A percentile compares a stretch with the other conserved stretches of the same genome.
These are phyloP conservation scores for Acidiella bohemica DNA, from an alignment of 495 filamentous ascomycete species.

Conservation along the genomic window DNA sequence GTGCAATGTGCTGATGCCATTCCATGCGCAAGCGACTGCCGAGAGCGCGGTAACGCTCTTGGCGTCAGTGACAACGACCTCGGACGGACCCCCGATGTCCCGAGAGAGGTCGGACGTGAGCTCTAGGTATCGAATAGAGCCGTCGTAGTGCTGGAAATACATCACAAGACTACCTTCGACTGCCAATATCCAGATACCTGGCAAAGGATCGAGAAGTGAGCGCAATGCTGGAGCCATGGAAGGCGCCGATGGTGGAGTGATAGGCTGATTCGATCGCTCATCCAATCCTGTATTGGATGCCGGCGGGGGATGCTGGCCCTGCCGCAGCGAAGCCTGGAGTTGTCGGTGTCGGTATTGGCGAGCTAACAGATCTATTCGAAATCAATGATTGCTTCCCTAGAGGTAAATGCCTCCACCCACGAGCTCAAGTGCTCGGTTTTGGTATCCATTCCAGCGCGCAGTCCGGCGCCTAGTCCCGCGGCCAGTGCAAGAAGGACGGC, in stretches of 20 bases:
- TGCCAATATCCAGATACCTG: slow-evolving; percentile 6
- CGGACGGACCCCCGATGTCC: slow-evolving; percentile 22
- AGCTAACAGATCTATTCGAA: not conserved
- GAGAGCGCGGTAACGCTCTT: slow-evolving; percentile 30
- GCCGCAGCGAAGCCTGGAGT: not conserved
- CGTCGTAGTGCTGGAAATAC: slow-evolving; percentile 28
- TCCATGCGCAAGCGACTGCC: slow-evolving; percentile 23
- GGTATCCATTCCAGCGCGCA: slow-evolving; percentile 5
- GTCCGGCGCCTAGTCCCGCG: slow-evolving; percentile 1
- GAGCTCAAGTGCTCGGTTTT: too few relatives aligned
- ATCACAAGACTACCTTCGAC: slow-evolving; percentile 23
- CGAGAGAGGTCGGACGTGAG: slow-evolving; percentile 19
- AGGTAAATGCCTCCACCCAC: too few relatives aligned
- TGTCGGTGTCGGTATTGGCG: not conserved
- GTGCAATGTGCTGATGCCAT: slow-evolving; percentile 17
- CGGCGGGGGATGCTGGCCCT: not conserved
- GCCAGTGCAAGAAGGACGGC: not conserved
- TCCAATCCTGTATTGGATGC: slow-evolving; percentile 14
- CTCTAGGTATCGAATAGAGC: slow-evolving; percentile 24
- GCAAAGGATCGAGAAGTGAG: slow-evolving; percentile 27
- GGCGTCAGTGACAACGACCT: slow-evolving; percentile 27
- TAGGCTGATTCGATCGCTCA: slow-evolving; percentile 14
- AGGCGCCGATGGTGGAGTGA: slow-evolving; percentile 24
- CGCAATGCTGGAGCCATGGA: slow-evolving; percentile 30
- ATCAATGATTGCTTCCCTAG: not conserved